A percentile compares a stretch with the other conserved stretches of the same genome.
phyloP scores from a whole-genome alignment of 176 grass and related monocot genomes.

The Bothriochloa decipiens region DNA sequence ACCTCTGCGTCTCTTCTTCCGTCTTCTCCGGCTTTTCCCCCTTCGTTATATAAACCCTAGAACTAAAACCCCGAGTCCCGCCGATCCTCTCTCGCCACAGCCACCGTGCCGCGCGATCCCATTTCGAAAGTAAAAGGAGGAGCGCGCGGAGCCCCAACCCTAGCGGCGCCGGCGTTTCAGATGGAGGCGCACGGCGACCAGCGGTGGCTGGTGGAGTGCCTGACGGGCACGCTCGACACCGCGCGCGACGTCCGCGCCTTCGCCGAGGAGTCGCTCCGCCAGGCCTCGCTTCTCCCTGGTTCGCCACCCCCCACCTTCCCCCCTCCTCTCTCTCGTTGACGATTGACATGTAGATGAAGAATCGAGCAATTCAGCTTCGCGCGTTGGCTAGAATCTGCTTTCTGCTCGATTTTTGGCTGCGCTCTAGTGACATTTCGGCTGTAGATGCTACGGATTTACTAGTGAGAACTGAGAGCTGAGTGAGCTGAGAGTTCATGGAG shows the following conservation, averaged over 20 bases:
- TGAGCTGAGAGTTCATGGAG: not conserved
- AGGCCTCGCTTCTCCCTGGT: constrained; percentile 82
- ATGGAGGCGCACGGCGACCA: constrained; percentile 73
- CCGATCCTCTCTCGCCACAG: not conserved
- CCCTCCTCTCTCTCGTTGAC: not conserved
- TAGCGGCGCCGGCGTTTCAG: not conserved
- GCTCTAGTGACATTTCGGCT: not conserved
- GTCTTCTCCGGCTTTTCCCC: not conserved
- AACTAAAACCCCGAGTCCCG: constrained; percentile 3
- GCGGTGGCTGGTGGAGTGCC: constrained; percentile 86
- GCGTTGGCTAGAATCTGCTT: not conserved
- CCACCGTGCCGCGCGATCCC: constrained; percentile 33
- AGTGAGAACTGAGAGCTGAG: not conserved
- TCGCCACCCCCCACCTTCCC: not conserved
- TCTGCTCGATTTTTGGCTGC: not conserved
- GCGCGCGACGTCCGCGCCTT: constrained; percentile 78
- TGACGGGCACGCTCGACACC: constrained; percentile 83
- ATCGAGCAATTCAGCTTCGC: not conserved
- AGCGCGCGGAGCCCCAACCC: constrained; percentile 3
- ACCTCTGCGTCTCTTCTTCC: not conserved
- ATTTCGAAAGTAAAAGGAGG: not conserved
- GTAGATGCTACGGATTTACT: not conserved
- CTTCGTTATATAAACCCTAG: constrained; percentile 48
- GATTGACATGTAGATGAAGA: not conserved
- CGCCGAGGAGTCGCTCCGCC: constrained; percentile 89